Percentiles rank a stretch among this genome's conserved stretches.
Conservation (phyloP, 306 rosid genomes). For the Oemleria cerasiformis region DNA sequence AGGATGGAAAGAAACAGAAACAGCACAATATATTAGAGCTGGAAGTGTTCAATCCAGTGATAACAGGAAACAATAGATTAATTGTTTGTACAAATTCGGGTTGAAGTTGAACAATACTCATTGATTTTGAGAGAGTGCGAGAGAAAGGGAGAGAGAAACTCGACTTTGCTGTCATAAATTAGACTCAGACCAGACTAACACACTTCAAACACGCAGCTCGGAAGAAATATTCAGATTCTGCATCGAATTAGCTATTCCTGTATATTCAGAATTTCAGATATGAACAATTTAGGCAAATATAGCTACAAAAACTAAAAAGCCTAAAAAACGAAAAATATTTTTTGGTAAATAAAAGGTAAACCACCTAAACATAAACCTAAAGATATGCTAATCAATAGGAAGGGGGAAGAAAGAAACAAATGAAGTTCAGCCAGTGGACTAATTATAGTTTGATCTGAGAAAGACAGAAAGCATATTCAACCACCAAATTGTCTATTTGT, state of each 20-base stretch:
- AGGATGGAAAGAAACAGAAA: too few relatives aligned
- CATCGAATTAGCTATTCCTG: conserved; percentile 46
- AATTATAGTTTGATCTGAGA: not conserved
- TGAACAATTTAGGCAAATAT: too few relatives aligned
- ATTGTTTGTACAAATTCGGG: too few relatives aligned
- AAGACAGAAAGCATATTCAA: not conserved
- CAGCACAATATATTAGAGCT: too few relatives aligned
- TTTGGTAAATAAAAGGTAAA: not conserved
- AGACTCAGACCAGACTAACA: not conserved
- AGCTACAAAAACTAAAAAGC: conserved; percentile 21
- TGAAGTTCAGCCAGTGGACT: not conserved
- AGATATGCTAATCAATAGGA: not conserved
- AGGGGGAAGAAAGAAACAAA: too few relatives aligned
- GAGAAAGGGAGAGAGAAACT: not conserved
- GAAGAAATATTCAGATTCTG: not conserved
- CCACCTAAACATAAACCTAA: not conserved
- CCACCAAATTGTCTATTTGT: not conserved
- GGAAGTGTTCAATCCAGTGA: too few relatives aligned
- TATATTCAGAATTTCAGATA: not conserved
- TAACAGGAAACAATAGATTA: too few relatives aligned
- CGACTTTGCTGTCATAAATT: not conserved
- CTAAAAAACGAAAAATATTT: not conserved
- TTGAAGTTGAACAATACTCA: too few relatives aligned
- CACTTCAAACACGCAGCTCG: conserved; percentile 15
- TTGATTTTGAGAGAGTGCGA: not conserved